Conservation (phyloP, 257 asterid species). For the Salvia hispanica region DNA sequence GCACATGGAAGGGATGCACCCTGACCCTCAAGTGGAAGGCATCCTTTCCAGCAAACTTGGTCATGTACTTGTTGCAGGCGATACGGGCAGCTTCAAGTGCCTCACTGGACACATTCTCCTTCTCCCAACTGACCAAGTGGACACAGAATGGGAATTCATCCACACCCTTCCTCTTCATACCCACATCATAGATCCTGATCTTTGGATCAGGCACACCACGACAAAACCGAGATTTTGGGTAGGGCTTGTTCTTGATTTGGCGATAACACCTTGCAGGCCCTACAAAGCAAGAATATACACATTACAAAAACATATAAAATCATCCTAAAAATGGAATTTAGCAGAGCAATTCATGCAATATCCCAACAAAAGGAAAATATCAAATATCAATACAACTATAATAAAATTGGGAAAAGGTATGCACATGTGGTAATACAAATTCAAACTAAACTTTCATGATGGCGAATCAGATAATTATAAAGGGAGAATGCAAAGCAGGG, state of each 20-base stretch:
- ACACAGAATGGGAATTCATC: constrained; percentile 93
- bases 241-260: constrained; percentile 86
- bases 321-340: neutral
- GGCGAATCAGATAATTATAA: neutral
- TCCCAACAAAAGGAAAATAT: neutral
- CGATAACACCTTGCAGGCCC: constrained; percentile 97
- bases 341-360: neutral
- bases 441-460: neutral
- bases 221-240: constrained; percentile 79
- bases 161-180: constrained; percentile 86
- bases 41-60: constrained; percentile 90
- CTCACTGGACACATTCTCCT: constrained; percentile 88
- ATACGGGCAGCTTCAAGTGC: constrained; percentile 95
- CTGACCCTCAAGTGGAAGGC: constrained; percentile 89
- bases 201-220: constrained; percentile 95
- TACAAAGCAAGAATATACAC: neutral
- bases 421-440: neutral
- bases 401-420: neutral
- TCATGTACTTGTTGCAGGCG: constrained; percentile 92
- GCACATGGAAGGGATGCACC: constrained; percentile 85
- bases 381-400: neutral
- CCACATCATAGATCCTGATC: constrained; percentile 89
- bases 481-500: neutral
- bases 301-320: neutral
- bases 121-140: constrained; percentile 93